A percentile compares a stretch with the other conserved stretches of the same genome.
phyloP scores from a whole-genome alignment of 768 basidiomycete species.

The Exidia glandulosa region DNA sequence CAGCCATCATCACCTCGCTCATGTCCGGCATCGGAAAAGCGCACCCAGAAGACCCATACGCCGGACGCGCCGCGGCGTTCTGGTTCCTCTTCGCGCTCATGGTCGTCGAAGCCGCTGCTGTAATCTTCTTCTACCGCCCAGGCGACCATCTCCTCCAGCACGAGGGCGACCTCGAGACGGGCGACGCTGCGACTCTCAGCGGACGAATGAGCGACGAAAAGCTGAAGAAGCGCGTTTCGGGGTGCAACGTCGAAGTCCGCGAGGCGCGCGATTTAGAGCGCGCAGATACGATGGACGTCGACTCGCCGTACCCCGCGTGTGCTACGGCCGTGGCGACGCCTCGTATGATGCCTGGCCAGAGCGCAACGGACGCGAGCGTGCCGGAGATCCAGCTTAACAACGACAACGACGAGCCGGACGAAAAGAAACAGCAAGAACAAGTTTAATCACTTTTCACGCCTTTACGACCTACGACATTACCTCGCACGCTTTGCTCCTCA shows the following conservation, averaged over 20 bases:
- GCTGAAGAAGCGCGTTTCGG: neutral
- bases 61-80: constrained; percentile 28
- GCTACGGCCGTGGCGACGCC: neutral
- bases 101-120: constrained; percentile 18
- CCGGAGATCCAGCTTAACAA: neutral
- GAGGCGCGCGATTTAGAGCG: neutral
- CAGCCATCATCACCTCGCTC: constrained; percentile 38
- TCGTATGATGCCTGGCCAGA: too few species aligned
- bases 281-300: neutral
- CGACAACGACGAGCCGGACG: neutral
- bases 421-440: too few species aligned
- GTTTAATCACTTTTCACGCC: too few species aligned
- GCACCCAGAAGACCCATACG: constrained; percentile 18
- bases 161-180: neutral
- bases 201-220: neutral
- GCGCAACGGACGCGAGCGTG: neutral
- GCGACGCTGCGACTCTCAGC: neutral
- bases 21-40: constrained; percentile 26
- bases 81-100: constrained; percentile 33
- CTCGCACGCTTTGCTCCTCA: too few species aligned
- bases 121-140: constrained; percentile 20
- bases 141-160: neutral
- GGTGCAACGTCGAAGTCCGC: neutral
- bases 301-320: neutral
- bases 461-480: too few species aligned